Conservation (phyloP, 306 rosid genomes). For the Prunus campanulata region DNA sequence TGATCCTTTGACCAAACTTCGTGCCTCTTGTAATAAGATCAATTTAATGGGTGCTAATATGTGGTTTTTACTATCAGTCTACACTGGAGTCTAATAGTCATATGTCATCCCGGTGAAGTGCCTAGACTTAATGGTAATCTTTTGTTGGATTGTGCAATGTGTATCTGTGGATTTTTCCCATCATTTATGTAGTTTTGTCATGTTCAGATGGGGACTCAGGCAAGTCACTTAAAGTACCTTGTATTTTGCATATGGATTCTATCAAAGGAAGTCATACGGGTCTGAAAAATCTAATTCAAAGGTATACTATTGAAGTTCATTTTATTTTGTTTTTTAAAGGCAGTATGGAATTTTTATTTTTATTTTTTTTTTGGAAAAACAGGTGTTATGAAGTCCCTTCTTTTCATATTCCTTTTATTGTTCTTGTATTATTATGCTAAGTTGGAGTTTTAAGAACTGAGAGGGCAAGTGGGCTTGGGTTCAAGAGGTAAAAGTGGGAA, state of each 20-base stretch:
- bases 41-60: conserved; percentile 30
- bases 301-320: conserved; percentile 47
- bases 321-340: conserved; percentile 15
- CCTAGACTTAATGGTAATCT: conserved; percentile 60
- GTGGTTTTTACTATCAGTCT: conserved; percentile 51
- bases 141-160: conserved; percentile 14
- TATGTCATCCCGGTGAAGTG: conserved; percentile 89
- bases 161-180: conserved; percentile 12
- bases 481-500: conserved; percentile 1
- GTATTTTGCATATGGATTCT: conserved; percentile 97
- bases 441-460: background rate
- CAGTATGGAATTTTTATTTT: background rate
- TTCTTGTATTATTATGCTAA: background rate
- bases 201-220: conserved; percentile 56
- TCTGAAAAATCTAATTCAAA: conserved; percentile 84
- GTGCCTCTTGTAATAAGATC: conserved; percentile 23
- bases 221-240: conserved; percentile 59
- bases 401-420: background rate
- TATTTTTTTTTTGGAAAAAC: background rate
- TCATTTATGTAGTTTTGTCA: conserved; percentile 23
- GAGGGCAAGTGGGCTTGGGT: background rate
- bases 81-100: conserved; percentile 91
- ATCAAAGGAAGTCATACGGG: conserved; percentile 89
- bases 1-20: conserved; percentile 24
- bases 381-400: too few species aligned